Evolutionary conservation across 2,329 filamentous ascomycete genomes (phyloP).

Genomic region (Byssochlamys sp.): DNA sequence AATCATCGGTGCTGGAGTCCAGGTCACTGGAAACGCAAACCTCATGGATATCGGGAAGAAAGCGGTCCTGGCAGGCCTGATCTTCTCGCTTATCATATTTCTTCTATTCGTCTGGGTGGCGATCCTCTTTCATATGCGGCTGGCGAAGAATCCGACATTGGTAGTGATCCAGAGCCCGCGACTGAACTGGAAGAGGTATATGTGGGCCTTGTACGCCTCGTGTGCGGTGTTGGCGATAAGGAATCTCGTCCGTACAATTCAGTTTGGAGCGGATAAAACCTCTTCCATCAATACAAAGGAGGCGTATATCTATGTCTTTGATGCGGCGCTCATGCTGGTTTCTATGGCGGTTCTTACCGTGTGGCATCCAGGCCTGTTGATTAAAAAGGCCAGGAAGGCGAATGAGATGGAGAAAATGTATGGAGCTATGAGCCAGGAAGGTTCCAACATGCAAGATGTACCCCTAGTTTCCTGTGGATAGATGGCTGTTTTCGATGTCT

Average conservation of each 20-base stretch:
- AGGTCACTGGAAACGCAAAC: constrained; percentile 14
- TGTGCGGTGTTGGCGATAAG: constrained; percentile 18
- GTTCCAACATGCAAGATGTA: background rate
- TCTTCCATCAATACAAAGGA: constrained; percentile 15
- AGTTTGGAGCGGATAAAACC: constrained; percentile 14
- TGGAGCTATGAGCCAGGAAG: background rate
- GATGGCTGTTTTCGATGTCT: no score
- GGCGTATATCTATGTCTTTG: constrained; percentile 24
- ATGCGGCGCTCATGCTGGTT: constrained; percentile 20
- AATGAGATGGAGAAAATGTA: background rate
- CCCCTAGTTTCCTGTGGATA: background rate
- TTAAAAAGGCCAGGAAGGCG: background rate
- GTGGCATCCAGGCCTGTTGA: background rate
- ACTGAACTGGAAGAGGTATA: constrained; percentile 17
- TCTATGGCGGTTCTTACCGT: constrained; percentile 13
- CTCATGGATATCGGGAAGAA: constrained; percentile 16
- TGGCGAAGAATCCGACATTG: constrained; percentile 9
- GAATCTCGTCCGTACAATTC: constrained; percentile 19
- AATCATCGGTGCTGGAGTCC: constrained; percentile 21
- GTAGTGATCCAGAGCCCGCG: constrained; percentile 8
- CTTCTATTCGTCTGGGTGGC: constrained; percentile 17
- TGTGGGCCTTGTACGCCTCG: constrained; percentile 18
- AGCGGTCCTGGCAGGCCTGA: constrained; percentile 19
- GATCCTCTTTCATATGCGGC: constrained; percentile 14
- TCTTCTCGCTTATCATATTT: constrained; percentile 22